A percentile compares a stretch with the other conserved stretches of the same genome.
phyloP scores from a whole-genome alignment of 2,329 filamentous ascomycete genomes.

The Clathrospora elynae region DNA sequence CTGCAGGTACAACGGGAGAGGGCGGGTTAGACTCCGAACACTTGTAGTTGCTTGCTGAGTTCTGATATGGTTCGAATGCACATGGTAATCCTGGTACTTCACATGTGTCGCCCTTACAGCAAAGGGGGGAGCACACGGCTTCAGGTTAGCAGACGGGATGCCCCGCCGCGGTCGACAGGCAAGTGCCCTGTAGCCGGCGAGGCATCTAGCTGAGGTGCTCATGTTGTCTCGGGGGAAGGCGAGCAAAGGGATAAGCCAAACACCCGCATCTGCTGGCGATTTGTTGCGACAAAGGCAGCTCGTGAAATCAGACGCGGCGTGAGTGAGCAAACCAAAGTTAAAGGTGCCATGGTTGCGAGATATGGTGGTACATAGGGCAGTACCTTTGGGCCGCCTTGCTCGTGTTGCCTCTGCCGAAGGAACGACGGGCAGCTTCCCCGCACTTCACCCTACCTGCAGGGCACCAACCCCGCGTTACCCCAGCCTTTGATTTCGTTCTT shows the following conservation, averaged over 20 bases:
- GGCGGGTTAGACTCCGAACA: conserved; percentile 31
- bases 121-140: conserved; percentile 24
- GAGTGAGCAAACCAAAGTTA: conserved; percentile 18
- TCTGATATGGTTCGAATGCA: conserved; percentile 20
- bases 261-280: conserved; percentile 44
- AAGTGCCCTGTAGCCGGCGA: conserved; percentile 33
- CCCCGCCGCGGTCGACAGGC: conserved; percentile 32
- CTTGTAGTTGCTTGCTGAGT: conserved; percentile 24
- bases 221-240: conserved; percentile 36
- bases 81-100: too few species aligned
- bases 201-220: conserved; percentile 34
- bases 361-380: conserved; percentile 31
- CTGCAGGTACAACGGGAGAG: conserved; percentile 40
- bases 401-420: conserved; percentile 29
- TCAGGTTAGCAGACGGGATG: conserved; percentile 24
- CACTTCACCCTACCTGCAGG: conserved; percentile 19
- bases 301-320: conserved; percentile 14
- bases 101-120: conserved; percentile 25
- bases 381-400: conserved; percentile 30
- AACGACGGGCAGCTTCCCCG: conserved; percentile 27
- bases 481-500: background rate
- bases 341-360: conserved; percentile 24
- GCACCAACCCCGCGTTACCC: conserved; percentile 17
- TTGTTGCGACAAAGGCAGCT: conserved; percentile 11
- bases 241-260: conserved; percentile 26